Percentiles rank a stretch among this genome's conserved stretches.
Conservation (phyloP, 805 yeast genomes). For the Nakazawaea siamensis region DNA sequence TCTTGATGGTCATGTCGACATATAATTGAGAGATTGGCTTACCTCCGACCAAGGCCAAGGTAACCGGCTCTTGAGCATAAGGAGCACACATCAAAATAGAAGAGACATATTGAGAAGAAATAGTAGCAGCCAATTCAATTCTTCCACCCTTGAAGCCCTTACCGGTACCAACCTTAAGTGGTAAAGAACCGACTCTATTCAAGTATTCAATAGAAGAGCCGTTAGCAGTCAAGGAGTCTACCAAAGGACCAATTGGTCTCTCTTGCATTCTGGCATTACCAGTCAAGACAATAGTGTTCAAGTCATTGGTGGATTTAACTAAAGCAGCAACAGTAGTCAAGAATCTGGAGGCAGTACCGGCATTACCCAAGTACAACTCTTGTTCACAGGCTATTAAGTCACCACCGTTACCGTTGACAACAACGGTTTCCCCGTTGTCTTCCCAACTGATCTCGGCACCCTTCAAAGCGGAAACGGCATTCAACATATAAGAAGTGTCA, state of each 20-base stretch:
- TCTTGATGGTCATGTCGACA: conserved; percentile 92
- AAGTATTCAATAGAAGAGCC: conserved; percentile 71
- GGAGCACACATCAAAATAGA: conserved; percentile 97
- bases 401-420: conserved; percentile 83
- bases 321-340: conserved; percentile 88
- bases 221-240: conserved; percentile 77
- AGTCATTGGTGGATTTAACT: conserved; percentile 39
- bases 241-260: conserved; percentile 93
- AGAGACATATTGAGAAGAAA: conserved; percentile 95
- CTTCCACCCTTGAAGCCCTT: conserved; percentile 79
- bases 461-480: conserved; percentile 68
- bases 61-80: conserved; percentile 82
- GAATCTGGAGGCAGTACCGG: conserved; percentile 96
- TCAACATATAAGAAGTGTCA: conserved; percentile 91
- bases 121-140: conserved; percentile 90
- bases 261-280: conserved; percentile 98
- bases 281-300: conserved; percentile 55
- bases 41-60: conserved; percentile 86
- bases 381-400: conserved; percentile 52
- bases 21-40: conserved; percentile 94
- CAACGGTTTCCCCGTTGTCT: conserved; percentile 84
- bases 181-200: conserved; percentile 76
- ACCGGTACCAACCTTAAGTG: conserved; percentile 65
- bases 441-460: conserved; percentile 82
- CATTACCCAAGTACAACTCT: conserved; percentile 86